Evolutionary conservation across 73 alveolate species (phyloP), one percentile per base, ranked within the genome.

Genomic region (Tetrahymena thermophila): DNA sequence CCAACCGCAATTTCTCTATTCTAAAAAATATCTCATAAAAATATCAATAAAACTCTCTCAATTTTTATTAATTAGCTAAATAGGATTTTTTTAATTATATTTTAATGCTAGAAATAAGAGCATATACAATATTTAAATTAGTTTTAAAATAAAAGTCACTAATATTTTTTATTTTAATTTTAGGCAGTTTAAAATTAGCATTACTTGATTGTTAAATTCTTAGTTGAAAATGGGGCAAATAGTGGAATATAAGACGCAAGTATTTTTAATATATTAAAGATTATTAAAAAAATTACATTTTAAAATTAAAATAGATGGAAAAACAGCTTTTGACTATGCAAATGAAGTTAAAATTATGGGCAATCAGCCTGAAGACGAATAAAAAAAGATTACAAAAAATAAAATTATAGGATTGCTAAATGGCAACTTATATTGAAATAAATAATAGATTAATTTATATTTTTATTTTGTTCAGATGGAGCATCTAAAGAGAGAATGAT

Each of bases 321-420:
- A 56, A 17, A 94, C 96, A 17, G 96, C 96, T 84, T 58, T 71
- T 35, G 94, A 94, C 13, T 94, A 56, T 56, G 85, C 94, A 19
- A 19, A 19, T 17, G 37, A 31, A 7, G 23, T 71, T 28, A 23
- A 71, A 71, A 71, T 71, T 1, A 7, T n/a, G 13, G 89, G 38
- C 17, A 71, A 25, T 1, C 2, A n/a, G 8, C 89, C 35, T 28
- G 35, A 71, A 71, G 89, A 71, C 11, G 42, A 71, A 71, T n/a
- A n/a, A 28, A 71, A 71, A 71, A 71, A 31, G 89, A 71, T 71
- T 28, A 71, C 89, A 9, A 28, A 71, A 71, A 71, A 71, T 71
- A 71, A 71, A 31, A 71, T 71, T 1, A n/a, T 28, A 71, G 89
- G 89, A 25, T 71, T 71, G 37, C 37, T 71, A 31, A 31, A 71